These are phyloP conservation scores for Nematocida ausubeli DNA, from an alignment of 371 early-diverging fungal genomes.

Conservation along the genomic window DNA sequence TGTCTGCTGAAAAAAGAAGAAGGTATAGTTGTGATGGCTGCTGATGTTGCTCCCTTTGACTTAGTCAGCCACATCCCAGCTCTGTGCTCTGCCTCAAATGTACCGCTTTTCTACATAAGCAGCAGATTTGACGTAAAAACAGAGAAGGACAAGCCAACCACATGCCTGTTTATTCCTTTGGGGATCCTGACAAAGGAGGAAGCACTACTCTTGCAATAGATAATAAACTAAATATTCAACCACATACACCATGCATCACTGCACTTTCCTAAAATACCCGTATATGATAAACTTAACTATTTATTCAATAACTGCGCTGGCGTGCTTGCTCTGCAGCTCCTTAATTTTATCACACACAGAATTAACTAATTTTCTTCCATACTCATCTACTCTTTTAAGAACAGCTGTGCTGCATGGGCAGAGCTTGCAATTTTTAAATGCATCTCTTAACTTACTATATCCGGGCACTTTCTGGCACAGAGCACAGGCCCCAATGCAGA, in stretches of 20 bases:
- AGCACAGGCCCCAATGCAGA: neutral
- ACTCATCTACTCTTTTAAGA: neutral
- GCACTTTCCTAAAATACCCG: too few relatives aligned
- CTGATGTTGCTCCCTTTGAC: conserved; percentile 46
- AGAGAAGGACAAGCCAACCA: conserved; percentile 39
- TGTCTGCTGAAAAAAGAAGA: neutral
- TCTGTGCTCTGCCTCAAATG: conserved; percentile 14
- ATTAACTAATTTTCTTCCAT: neutral
- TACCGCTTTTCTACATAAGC: conserved; percentile 32
- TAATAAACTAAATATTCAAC: neutral
- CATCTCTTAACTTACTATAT: neutral
- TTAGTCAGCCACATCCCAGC: conserved; percentile 51
- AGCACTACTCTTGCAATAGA: neutral
- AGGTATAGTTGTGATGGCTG: conserved; percentile 40
- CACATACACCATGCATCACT: too few relatives aligned
- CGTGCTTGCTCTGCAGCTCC: neutral
- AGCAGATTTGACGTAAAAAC: conserved; percentile 46
- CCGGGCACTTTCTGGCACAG: neutral
- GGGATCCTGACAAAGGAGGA: neutral
- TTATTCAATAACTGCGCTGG: neutral
- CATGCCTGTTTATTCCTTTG: conserved; percentile 32
- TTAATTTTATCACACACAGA: conserved; percentile 3
- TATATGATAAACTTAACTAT: neutral
- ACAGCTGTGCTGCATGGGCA: neutral
- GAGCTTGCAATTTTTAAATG: neutral